Percentiles rank a stretch among this genome's conserved stretches.
Conservation (phyloP, 805 yeast species). For the Kodamaea hsintzibuensis region DNA sequence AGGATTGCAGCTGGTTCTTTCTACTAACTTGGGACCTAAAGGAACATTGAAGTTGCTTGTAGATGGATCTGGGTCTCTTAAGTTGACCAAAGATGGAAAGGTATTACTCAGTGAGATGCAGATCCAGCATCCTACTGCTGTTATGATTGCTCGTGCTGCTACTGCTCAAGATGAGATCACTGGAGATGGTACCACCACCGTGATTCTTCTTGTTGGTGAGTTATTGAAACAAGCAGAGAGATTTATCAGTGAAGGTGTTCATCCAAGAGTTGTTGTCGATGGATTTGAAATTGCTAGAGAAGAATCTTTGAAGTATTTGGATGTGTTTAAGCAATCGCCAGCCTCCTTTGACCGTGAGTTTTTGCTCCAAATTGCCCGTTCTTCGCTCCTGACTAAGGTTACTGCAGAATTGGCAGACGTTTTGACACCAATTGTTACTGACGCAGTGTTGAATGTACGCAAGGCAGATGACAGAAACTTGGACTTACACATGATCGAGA, state of each 20-base stretch:
- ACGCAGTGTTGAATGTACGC: constrained; percentile 84
- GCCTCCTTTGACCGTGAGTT: constrained; percentile 78
- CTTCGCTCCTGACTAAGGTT: constrained; percentile 87
- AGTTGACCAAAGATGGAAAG: constrained; percentile 95
- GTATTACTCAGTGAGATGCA: constrained; percentile 95
- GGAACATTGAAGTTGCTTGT: constrained; percentile 96
- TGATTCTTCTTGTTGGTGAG: constrained; percentile 91
- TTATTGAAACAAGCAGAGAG: constrained; percentile 92
- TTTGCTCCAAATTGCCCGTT: constrained; percentile 85
- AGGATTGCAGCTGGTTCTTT: constrained; percentile 89
- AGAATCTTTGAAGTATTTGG: constrained; percentile 68
- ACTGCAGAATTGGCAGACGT: constrained; percentile 72
- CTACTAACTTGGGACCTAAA: constrained; percentile 93
- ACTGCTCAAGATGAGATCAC: constrained; percentile 98
- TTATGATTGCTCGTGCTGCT: constrained; percentile 85
- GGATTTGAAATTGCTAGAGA: constrained; percentile 91
- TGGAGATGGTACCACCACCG: constrained; percentile 99
- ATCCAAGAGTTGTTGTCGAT: constrained; percentile 91
- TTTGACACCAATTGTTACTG: constrained; percentile 92
- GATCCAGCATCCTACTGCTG: constrained; percentile 59
- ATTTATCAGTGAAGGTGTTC: constrained; percentile 89
- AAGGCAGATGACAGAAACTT: constrained; percentile 48
- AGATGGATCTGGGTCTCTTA: constrained; percentile 94
- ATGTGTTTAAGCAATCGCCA: constrained; percentile 56
- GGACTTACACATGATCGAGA: constrained; percentile 96